Evolutionary conservation across 148 eudicot species (phyloP).

Genomic region (Chenopodium formosanum): DNA sequence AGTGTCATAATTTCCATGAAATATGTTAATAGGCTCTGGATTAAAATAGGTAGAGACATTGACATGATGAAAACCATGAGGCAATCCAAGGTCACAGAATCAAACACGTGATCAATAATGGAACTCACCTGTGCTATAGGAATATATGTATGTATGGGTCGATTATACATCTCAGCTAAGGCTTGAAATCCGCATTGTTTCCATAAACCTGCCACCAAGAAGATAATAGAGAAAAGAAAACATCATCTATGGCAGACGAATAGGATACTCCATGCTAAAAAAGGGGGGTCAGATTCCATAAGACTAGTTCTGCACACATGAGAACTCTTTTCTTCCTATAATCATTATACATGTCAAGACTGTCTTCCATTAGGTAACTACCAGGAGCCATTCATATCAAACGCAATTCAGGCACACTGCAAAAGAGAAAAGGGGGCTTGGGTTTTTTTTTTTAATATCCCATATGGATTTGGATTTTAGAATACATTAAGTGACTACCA

Average conservation of each 20-base stretch:
- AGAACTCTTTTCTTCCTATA: not conserved
- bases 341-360: not conserved
- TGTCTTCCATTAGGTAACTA: not conserved
- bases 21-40: constrained; percentile 91
- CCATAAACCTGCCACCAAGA: constrained; percentile 74
- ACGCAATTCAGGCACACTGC: not conserved
- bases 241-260: not conserved
- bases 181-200: constrained; percentile 96
- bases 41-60: not conserved
- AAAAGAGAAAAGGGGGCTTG: not conserved
- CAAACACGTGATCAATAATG: not conserved
- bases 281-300: not conserved
- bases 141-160: constrained; percentile 94
- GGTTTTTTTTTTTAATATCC: too few relatives aligned
- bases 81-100: constrained; percentile 12
- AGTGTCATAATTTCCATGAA: constrained; percentile 83
- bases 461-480: too few relatives aligned
- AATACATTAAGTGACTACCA: too few relatives aligned
- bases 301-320: not conserved
- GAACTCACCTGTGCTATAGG: constrained; percentile 78
- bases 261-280: not conserved
- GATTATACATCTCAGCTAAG: constrained; percentile 90
- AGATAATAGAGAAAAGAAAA: not conserved
- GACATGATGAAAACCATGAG: not conserved
- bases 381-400: not conserved